phyloP scores from a whole-genome alignment of 2,329 filamentous ascomycete genomes.

The Arthrobotrys pseudoclavata region DNA sequence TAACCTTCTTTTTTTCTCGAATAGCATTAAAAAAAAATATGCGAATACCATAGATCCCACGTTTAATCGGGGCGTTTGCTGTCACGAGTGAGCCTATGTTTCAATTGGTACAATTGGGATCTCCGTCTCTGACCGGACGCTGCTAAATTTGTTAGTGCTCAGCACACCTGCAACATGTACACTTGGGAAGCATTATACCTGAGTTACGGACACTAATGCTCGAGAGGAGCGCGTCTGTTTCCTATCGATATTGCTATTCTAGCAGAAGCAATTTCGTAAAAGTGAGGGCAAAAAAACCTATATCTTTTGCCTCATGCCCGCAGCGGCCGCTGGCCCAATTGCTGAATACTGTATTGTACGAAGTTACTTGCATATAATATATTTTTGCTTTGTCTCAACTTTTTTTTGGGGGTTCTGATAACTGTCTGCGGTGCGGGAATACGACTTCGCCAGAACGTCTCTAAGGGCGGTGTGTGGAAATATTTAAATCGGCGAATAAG shows the following conservation, averaged over 20 bases:
- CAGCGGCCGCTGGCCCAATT: slow-evolving; percentile 10
- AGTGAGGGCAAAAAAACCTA: slow-evolving; percentile 1
- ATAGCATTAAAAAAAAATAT: not conserved
- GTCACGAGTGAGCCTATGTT: slow-evolving; percentile 7
- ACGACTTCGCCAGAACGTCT: slow-evolving; percentile 3
- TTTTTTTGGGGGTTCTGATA: not conserved
- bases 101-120: slow-evolving; percentile 17
- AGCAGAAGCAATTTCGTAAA: slow-evolving; percentile 9
- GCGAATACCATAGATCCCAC: not conserved
- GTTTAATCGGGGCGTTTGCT: slow-evolving; percentile 29
- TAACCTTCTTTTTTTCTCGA: not conserved
- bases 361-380: not conserved
- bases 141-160: slow-evolving; percentile 21
- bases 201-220: slow-evolving; percentile 26
- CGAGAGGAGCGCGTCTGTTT: slow-evolving; percentile 16
- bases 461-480: slow-evolving; percentile 10
- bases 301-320: slow-evolving; percentile 25
- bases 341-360: not conserved
- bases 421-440: slow-evolving; percentile 2
- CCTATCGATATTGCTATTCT: slow-evolving; percentile 15
- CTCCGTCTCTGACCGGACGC: slow-evolving; percentile 25
- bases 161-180: slow-evolving; percentile 15
- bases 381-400: not conserved
- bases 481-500: not conserved
- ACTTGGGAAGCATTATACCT: slow-evolving; percentile 16